Evolutionary conservation across 2,329 filamentous ascomycete species (phyloP).

Genomic region (Septoria linicola): DNA sequence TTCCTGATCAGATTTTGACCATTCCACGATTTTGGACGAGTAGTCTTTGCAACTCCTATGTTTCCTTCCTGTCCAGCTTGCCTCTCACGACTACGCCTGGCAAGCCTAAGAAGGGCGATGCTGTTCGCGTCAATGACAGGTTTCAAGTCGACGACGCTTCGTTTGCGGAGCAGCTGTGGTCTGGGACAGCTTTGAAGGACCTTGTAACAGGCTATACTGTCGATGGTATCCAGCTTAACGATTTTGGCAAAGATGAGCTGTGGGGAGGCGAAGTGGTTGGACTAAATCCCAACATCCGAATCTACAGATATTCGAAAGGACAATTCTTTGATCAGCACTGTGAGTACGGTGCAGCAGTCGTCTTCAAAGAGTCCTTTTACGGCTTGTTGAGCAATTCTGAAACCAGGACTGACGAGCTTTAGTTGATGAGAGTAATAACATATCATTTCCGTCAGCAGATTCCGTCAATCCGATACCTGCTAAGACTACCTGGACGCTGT

Average conservation of each 20-base stretch:
- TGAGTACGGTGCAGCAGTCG: constrained; percentile 56
- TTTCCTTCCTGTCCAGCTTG: constrained; percentile 68
- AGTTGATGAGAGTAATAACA: constrained; percentile 84
- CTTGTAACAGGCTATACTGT: constrained; percentile 46
- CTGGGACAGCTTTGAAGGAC: constrained; percentile 69
- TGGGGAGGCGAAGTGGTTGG: constrained; percentile 85
- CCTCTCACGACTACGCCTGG: constrained; percentile 75
- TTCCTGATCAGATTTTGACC: constrained; percentile 68
- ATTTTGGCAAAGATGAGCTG: constrained; percentile 39
- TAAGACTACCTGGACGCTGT: constrained; percentile 85
- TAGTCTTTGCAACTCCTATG: constrained; percentile 72
- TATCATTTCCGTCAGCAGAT: constrained; percentile 56
- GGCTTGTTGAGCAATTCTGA: background rate
- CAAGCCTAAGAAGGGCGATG: constrained; percentile 75
- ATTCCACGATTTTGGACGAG: constrained; percentile 73
- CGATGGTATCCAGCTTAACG: constrained; percentile 34
- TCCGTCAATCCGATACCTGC: constrained; percentile 49
- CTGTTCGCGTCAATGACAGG: constrained; percentile 83
- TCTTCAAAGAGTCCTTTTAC: no score
- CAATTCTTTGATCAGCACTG: constrained; percentile 94
- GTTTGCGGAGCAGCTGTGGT: constrained; percentile 77
- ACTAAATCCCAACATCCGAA: constrained; percentile 81
- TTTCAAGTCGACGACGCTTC: constrained; percentile 74
- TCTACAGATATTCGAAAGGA: constrained; percentile 81
- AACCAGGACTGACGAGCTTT: constrained; percentile 6